Conservation (phyloP, 495 filamentous ascomycete species). For the Aspergillus ellipticus region DNA sequence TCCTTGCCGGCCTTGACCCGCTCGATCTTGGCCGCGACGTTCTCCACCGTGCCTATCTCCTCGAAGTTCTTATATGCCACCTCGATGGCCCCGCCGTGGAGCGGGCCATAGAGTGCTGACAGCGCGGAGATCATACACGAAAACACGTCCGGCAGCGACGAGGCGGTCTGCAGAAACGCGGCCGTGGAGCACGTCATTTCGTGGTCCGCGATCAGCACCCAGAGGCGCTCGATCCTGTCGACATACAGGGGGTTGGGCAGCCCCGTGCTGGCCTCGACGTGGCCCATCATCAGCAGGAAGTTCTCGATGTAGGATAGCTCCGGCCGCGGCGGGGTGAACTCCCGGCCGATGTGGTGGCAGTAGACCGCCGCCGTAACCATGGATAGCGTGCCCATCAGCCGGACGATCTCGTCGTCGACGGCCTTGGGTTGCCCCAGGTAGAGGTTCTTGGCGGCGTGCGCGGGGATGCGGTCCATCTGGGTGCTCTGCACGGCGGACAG, state of each 20-base stretch:
- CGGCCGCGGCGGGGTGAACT: slow-evolving; percentile 33
- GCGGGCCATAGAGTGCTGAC: slow-evolving; percentile 42
- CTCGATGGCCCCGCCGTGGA: slow-evolving; percentile 53
- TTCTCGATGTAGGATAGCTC: slow-evolving; percentile 40
- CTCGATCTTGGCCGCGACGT: slow-evolving; percentile 36
- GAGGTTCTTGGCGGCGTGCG: neutral
- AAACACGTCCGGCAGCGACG: slow-evolving; percentile 43
- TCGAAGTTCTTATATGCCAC: slow-evolving; percentile 42
- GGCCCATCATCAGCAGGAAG: slow-evolving; percentile 41
- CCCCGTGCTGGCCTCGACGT: slow-evolving; percentile 21
- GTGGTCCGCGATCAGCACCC: slow-evolving; percentile 46
- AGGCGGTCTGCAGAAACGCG: slow-evolving; percentile 47
- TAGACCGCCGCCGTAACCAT: neutral
- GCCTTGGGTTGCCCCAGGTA: neutral
- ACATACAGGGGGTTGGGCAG: slow-evolving; percentile 15
- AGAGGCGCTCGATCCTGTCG: neutral
- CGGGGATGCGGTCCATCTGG: neutral
- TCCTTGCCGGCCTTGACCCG: slow-evolving; percentile 37
- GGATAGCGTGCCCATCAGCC: neutral
- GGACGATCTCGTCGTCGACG: neutral
- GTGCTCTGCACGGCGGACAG: neutral
- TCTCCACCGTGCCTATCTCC: slow-evolving; percentile 38
- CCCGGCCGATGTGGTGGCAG: neutral
- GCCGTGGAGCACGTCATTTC: slow-evolving; percentile 54
- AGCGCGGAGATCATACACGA: slow-evolving; percentile 38